phyloP scores from a whole-genome alignment of 2,329 filamentous ascomycete genomes.

The Hypoxylon sp. region DNA sequence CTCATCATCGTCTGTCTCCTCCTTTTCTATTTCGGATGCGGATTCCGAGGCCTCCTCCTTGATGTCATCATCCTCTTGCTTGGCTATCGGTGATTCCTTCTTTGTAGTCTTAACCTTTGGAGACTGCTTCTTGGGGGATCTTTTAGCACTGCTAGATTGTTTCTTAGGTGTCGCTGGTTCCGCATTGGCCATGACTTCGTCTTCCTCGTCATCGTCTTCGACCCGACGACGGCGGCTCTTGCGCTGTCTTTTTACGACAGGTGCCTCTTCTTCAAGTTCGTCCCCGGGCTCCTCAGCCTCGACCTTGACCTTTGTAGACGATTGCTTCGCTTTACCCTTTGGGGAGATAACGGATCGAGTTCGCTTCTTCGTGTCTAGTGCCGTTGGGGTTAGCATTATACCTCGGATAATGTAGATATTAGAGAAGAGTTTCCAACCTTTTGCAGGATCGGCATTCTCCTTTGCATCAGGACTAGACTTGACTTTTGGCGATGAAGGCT shows the following conservation, averaged over 20 bases:
- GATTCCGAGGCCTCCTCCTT: slow-evolving; percentile 60
- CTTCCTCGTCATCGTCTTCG: slow-evolving; percentile 68
- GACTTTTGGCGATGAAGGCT: slow-evolving; percentile 40
- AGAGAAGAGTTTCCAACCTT: slow-evolving; percentile 54
- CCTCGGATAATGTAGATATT: background rate
- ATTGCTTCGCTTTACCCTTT: slow-evolving; percentile 43
- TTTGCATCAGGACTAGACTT: slow-evolving; percentile 54
- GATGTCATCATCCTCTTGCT: slow-evolving; percentile 58
- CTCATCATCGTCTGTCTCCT: slow-evolving; percentile 68
- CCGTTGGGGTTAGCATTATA: slow-evolving; percentile 24
- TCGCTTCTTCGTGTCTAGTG: slow-evolving; percentile 64
- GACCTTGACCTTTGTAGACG: slow-evolving; percentile 53
- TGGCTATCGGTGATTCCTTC: slow-evolving; percentile 41
- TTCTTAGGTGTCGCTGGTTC: slow-evolving; percentile 53
- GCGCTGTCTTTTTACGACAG: slow-evolving; percentile 71
- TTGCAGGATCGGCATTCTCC: slow-evolving; percentile 58
- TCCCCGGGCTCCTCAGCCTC: slow-evolving; percentile 55
- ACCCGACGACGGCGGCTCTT: slow-evolving; percentile 63
- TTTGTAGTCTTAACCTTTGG: slow-evolving; percentile 43
- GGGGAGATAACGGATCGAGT: slow-evolving; percentile 51
- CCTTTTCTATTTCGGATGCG: slow-evolving; percentile 66
- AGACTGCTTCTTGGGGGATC: slow-evolving; percentile 52
- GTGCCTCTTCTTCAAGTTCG: slow-evolving; percentile 68
- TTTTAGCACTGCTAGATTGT: slow-evolving; percentile 51
- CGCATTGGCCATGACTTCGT: slow-evolving; percentile 57